These are phyloP conservation scores for Apiospora phragmitis DNA, from an alignment of 2,329 filamentous ascomycete genomes.

Conservation along the genomic window DNA sequence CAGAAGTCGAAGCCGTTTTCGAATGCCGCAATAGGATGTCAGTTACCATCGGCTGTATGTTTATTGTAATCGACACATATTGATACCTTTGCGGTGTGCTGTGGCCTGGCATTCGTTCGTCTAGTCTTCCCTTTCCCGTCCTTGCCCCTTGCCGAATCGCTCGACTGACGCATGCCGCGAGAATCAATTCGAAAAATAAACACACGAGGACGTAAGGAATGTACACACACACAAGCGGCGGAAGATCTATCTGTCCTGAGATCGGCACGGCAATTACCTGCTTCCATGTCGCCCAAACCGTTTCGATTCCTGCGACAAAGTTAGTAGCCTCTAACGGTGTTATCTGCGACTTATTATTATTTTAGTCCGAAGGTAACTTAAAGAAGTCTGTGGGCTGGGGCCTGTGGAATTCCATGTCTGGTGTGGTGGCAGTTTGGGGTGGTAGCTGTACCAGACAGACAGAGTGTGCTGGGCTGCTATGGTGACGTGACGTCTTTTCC, in stretches of 20 bases:
- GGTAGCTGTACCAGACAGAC: neutral
- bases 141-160: neutral
- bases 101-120: neutral
- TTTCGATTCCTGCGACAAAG: slow-evolving; percentile 5
- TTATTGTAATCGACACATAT: neutral
- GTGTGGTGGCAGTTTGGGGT: neutral
- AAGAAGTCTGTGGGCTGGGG: neutral
- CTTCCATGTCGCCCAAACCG: neutral
- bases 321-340: neutral
- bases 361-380: neutral
- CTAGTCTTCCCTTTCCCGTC: neutral
- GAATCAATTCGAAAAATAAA: neutral
- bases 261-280: neutral
- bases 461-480: neutral
- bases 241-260: neutral
- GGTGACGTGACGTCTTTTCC: slow-evolving; percentile 4
- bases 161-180: neutral
- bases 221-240: neutral
- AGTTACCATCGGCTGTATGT: neutral
- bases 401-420: neutral
- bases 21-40: neutral
- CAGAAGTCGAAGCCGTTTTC: neutral
- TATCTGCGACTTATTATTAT: neutral
- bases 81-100: neutral
- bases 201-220: neutral